A percentile compares a stretch with the other conserved stretches of the same genome.
Conservation (phyloP, 306 rosid genomes). For the Casuarina equisetifolia region DNA sequence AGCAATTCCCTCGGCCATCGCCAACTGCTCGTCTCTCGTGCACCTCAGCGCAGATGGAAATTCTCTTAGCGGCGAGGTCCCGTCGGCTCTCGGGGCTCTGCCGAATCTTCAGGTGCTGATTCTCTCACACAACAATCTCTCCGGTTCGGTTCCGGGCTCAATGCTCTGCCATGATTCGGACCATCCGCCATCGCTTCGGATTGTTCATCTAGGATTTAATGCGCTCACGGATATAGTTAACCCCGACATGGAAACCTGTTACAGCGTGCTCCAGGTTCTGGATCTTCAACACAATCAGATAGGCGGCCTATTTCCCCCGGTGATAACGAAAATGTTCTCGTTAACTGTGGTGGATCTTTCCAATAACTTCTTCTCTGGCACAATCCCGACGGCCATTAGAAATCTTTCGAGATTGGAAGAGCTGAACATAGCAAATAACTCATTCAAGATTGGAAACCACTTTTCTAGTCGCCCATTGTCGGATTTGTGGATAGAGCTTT, state of each 20-base stretch:
- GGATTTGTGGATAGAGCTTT: no score
- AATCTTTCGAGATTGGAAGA: no score
- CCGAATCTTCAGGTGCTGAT: no score
- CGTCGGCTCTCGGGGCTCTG: no score
- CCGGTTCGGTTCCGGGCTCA: conserved; percentile 80
- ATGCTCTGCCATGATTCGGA: conserved; percentile 66
- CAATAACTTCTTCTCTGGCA: conserved; percentile 34
- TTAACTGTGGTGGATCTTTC: conserved; percentile 65
- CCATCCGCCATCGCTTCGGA: conserved; percentile 56
- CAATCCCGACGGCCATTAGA: no score
- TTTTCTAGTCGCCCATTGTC: conserved; percentile 28
- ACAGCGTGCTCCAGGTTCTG: conserved; percentile 25
- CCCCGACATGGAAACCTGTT: no score
- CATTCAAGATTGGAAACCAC: conserved; percentile 49
- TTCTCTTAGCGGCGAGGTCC: no score
- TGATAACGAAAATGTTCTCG: conserved; percentile 56
- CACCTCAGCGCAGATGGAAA: no score
- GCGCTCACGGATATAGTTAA: no score
- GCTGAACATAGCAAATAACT: conserved; percentile 24
- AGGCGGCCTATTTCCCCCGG: conserved; percentile 63
- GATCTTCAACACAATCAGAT: conserved; percentile 67
- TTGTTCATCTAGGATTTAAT: no score
- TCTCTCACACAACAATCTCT: conserved; percentile 32
- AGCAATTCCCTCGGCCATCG: no score
- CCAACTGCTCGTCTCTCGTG: no score